Conservation (phyloP, 768 basidiomycete species). For the Boletus speciosus region DNA sequence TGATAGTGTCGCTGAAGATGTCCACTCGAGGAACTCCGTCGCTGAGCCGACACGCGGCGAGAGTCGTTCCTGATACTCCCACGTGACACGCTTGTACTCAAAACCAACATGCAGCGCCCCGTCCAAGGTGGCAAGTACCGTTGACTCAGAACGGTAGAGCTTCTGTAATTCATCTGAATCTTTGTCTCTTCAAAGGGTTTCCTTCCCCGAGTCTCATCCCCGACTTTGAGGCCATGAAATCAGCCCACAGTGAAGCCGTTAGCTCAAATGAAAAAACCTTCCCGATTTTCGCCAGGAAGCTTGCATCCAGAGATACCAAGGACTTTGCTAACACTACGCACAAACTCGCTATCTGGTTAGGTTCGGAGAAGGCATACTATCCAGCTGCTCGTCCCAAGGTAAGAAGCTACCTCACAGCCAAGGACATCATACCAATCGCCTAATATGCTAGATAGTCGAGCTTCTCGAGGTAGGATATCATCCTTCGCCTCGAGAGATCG, state of each 20-base stretch:
- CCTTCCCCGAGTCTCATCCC: neutral
- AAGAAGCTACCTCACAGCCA: conserved; percentile 6
- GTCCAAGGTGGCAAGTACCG: conserved; percentile 4
- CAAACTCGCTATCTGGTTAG: conserved; percentile 46
- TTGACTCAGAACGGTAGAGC: neutral
- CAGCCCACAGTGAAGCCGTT: conserved; percentile 19
- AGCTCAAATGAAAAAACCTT: conserved; percentile 37
- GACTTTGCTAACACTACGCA: conserved; percentile 23
- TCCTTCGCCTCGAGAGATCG: neutral
- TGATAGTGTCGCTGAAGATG: too few relatives aligned
- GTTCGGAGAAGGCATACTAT: conserved; percentile 52
- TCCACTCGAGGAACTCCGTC: too few relatives aligned
- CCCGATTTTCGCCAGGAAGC: conserved; percentile 31
- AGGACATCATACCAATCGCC: conserved; percentile 4
- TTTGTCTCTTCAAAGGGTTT: conserved; percentile 1
- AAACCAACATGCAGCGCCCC: conserved; percentile 11
- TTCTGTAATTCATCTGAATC: neutral
- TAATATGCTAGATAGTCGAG: conserved; percentile 43
- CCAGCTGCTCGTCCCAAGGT: conserved; percentile 47
- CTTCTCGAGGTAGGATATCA: conserved; percentile 42
- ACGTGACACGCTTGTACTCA: conserved; percentile 4
- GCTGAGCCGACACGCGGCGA: too few relatives aligned
- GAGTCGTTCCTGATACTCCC: neutral
- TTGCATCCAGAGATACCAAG: conserved; percentile 27
- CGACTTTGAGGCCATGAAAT: conserved; percentile 11